Conservation (phyloP, 441 rosid species). For the Kokia cookei region DNA sequence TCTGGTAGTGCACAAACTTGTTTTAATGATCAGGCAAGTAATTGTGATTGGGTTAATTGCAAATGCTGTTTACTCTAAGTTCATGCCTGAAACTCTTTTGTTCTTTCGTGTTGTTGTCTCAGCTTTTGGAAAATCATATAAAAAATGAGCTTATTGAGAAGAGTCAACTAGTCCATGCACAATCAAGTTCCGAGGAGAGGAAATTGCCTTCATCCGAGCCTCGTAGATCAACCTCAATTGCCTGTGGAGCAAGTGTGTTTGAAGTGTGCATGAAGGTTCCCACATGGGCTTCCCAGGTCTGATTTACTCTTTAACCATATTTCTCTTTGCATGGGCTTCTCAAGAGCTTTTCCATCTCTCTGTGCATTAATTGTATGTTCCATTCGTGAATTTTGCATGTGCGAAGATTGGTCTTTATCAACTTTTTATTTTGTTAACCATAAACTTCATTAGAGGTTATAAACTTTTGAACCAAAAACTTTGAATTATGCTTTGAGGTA, state of each 20-base stretch:
- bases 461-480: neutral
- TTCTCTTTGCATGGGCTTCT: neutral
- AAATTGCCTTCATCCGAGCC: conserved; percentile 55
- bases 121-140: conserved; percentile 95
- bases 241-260: conserved; percentile 90
- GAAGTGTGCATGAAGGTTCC: conserved; percentile 95
- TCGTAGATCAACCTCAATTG: conserved; percentile 82
- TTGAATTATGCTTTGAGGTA: neutral
- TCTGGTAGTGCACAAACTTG: conserved; percentile 99
- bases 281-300: conserved; percentile 95
- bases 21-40: conserved; percentile 91
- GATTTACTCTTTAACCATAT: conserved; percentile 11
- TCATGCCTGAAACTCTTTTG: conserved; percentile 1
- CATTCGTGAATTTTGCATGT: neutral
- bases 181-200: conserved; percentile 55
- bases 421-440: neutral
- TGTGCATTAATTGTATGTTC: neutral
- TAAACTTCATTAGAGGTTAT: neutral
- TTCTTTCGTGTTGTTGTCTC: conserved; percentile 17
- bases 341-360: neutral
- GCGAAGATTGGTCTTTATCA: neutral
- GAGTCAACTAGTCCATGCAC: conserved; percentile 64
- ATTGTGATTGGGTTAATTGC: conserved; percentile 3
- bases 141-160: conserved; percentile 86
- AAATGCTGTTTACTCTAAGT: conserved; percentile 12